Evolutionary conservation across 257 asterid species (phyloP).

Genomic region (Lycium ferocissimum): DNA sequence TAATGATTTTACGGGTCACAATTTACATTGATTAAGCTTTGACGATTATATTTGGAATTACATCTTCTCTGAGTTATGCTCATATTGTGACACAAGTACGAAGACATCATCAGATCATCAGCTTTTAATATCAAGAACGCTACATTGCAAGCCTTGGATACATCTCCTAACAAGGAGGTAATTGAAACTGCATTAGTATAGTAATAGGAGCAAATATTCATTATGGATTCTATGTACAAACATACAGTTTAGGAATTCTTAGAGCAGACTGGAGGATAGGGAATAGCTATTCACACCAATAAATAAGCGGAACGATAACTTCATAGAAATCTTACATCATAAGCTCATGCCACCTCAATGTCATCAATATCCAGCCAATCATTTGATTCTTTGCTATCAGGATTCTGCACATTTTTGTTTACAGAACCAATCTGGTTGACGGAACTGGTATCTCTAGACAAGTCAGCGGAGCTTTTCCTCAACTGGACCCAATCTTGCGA

Average conservation of each 20-base stretch:
- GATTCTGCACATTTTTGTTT: constrained; percentile 39
- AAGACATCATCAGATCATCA: not conserved
- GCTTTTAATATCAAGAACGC: not conserved
- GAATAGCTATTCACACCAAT: constrained; percentile 31
- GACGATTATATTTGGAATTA: not conserved
- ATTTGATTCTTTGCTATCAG: constrained; percentile 62
- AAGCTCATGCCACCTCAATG: constrained; percentile 57
- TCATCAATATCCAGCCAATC: constrained; percentile 78
- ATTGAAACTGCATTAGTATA: not conserved
- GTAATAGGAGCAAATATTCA: constrained; percentile 10
- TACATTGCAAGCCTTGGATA: not conserved
- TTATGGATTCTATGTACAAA: constrained; percentile 27
- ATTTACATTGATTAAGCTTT: not conserved
- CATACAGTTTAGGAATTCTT: constrained; percentile 11
- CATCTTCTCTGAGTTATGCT: not conserved
- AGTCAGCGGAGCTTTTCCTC: constrained; percentile 53
- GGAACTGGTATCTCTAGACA: constrained; percentile 36
- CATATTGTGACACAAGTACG: not conserved
- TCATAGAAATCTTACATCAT: constrained; percentile 24
- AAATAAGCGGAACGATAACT: not conserved
- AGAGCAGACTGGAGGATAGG: not conserved
- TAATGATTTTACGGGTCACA: not conserved
- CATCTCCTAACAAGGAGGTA: not conserved
- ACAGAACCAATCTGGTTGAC: constrained; percentile 16
- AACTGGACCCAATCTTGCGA: constrained; percentile 87